Percentiles rank a stretch among this genome's conserved stretches.
These are phyloP conservation scores for Amanita pseudoporphyria DNA, from an alignment of 768 basidiomycete species.

Conservation along the genomic window DNA sequence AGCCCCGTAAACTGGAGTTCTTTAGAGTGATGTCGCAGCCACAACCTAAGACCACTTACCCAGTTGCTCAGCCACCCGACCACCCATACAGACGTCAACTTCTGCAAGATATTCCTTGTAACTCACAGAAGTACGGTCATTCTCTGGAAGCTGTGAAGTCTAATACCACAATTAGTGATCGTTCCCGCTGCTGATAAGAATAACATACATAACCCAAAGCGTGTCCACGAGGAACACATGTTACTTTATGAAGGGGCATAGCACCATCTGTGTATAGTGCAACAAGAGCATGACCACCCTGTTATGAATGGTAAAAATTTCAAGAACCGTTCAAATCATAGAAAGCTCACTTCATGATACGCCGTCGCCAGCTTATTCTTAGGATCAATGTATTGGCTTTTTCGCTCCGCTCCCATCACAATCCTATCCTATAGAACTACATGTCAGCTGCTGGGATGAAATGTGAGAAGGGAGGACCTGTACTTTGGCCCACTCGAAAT, in stretches of 20 bases:
- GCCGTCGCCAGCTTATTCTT: slow-evolving; percentile 86
- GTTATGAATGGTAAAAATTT: slow-evolving; percentile 9
- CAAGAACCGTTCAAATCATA: background rate
- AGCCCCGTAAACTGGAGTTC: slow-evolving; percentile 63
- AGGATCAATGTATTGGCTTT: slow-evolving; percentile 80
- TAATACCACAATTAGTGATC: slow-evolving; percentile 13
- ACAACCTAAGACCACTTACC: slow-evolving; percentile 32
- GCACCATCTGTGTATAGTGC: slow-evolving; percentile 92
- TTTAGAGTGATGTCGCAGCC: slow-evolving; percentile 10
- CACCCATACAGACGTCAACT: slow-evolving; percentile 92
- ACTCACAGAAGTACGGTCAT: slow-evolving; percentile 65
- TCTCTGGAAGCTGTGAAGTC: slow-evolving; percentile 74
- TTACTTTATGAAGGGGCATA: slow-evolving; percentile 96
- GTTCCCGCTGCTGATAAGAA: slow-evolving; percentile 5
- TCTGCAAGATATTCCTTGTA: slow-evolving; percentile 66
- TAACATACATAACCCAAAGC: slow-evolving; percentile 75
- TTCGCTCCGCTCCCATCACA: slow-evolving; percentile 93
- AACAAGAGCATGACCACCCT: slow-evolving; percentile 92
- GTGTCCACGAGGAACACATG: slow-evolving; percentile 93
- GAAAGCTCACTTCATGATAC: slow-evolving; percentile 75
- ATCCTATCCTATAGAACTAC: slow-evolving; percentile 62
- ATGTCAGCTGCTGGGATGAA: background rate
- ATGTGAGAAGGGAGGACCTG: slow-evolving; percentile 1
- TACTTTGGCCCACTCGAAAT: slow-evolving; percentile 99
- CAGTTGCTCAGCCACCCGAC: slow-evolving; percentile 90